Conservation (phyloP, 2,329 filamentous ascomycete genomes). For the Sarocladium oryzae region DNA sequence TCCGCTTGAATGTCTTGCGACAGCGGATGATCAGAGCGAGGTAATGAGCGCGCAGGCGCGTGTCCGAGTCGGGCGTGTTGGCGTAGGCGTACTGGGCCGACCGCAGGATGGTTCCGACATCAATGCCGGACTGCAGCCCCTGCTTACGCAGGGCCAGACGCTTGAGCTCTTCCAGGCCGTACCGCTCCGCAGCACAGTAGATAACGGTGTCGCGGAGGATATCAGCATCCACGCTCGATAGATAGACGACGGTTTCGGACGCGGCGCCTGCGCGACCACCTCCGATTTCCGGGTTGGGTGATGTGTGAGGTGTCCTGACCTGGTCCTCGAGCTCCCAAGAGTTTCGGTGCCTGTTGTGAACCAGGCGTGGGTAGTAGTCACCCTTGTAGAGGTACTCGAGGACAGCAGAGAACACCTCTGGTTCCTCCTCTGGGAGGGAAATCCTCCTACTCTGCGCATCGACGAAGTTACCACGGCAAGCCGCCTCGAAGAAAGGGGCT, state of each 20-base stretch:
- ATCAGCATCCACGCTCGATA: slow-evolving; percentile 65
- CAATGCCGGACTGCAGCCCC: slow-evolving; percentile 85
- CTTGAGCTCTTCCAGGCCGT: slow-evolving; percentile 89
- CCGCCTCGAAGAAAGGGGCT: slow-evolving; percentile 75
- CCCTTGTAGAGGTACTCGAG: slow-evolving; percentile 98
- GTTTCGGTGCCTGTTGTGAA: slow-evolving; percentile 79
- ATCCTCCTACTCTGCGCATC: slow-evolving; percentile 71
- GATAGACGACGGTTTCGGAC: slow-evolving; percentile 56
- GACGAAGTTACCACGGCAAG: slow-evolving; percentile 66
- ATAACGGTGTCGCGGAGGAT: slow-evolving; percentile 89
- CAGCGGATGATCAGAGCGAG: slow-evolving; percentile 95
- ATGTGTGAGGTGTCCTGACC: slow-evolving; percentile 35
- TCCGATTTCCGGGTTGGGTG: slow-evolving; percentile 45
- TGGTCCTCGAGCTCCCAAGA: slow-evolving; percentile 83
- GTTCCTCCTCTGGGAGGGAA: slow-evolving; percentile 70
- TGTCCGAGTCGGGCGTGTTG: slow-evolving; percentile 89
- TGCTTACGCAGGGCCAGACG: slow-evolving; percentile 88
- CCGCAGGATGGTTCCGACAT: slow-evolving; percentile 84
- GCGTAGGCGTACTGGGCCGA: slow-evolving; percentile 93
- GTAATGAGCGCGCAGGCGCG: slow-evolving; percentile 90
- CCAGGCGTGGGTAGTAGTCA: slow-evolving; percentile 85
- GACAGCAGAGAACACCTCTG: slow-evolving; percentile 86
- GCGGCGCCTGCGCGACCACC: slow-evolving; percentile 34
- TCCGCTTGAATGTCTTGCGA: slow-evolving; percentile 95
- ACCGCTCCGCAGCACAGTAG: slow-evolving; percentile 88